Conservation (phyloP, 2,329 filamentous ascomycete genomes). For the Xylaria polymorpha region DNA sequence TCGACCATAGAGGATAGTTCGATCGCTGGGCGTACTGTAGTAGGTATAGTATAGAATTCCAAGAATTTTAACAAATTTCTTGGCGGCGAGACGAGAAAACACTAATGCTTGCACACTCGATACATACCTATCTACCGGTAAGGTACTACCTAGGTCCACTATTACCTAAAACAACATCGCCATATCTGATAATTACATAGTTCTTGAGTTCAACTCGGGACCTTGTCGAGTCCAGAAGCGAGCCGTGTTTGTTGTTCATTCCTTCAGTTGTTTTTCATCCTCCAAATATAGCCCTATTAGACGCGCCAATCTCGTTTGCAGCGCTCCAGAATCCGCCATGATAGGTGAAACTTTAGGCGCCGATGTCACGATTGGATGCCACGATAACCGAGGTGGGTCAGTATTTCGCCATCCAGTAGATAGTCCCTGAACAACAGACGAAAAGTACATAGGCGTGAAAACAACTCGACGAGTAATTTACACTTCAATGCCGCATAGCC, state of each 20-base stretch:
- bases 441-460: constrained; percentile 1
- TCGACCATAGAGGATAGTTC: background rate
- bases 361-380: constrained; percentile 5
- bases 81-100: constrained; percentile 7
- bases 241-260: background rate
- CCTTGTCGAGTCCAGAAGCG: background rate
- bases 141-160: too few species aligned
- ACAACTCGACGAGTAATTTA: constrained; percentile 14
- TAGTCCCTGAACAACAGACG: background rate
- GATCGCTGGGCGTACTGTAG: background rate
- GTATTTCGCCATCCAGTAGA: background rate
- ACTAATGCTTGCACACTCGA: background rate
- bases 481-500: constrained; percentile 44
- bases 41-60: too few species aligned
- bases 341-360: constrained; percentile 1
- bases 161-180: background rate
- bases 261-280: background rate
- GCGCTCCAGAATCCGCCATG: background rate
- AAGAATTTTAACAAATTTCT: background rate
- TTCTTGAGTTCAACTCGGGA: background rate
- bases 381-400: constrained; percentile 4
- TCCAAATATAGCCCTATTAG: background rate
- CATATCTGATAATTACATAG: background rate
- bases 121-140: too few species aligned
- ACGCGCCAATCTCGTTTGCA: constrained; percentile 8